Evolutionary conservation across 805 yeast species (phyloP).

Genomic region (Spathaspora hagerdaliae): DNA sequence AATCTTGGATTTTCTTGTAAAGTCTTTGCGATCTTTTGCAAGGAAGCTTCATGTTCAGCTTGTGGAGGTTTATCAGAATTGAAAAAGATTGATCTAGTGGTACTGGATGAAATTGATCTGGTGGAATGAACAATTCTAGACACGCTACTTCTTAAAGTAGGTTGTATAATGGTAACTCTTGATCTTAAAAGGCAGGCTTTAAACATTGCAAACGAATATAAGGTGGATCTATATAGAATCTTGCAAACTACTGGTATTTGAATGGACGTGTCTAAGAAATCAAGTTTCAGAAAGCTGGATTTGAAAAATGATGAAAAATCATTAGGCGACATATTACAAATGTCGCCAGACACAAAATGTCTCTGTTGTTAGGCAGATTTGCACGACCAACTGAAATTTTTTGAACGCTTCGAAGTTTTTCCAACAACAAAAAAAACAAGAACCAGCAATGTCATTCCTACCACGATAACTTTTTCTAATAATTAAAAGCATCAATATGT

Average conservation of each 20-base stretch:
- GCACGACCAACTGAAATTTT: background rate
- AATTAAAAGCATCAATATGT: slow-evolving; percentile 42
- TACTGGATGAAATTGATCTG: background rate
- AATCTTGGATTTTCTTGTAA: slow-evolving; percentile 28
- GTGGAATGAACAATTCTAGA: background rate
- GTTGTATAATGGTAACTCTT: background rate
- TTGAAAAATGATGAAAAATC: too few species aligned
- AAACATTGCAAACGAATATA: background rate
- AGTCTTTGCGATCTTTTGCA: slow-evolving; percentile 12
- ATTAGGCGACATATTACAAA: too few species aligned
- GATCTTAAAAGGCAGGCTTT: background rate
- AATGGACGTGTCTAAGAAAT: too few species aligned
- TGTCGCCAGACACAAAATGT: too few species aligned
- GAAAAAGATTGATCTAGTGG: slow-evolving; percentile 6
- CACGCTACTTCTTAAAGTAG: too few species aligned
- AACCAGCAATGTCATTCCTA: background rate
- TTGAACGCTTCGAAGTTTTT: too few species aligned
- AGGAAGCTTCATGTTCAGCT: slow-evolving; percentile 9
- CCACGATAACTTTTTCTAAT: background rate
- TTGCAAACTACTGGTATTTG: too few species aligned
- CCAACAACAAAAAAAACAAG: background rate
- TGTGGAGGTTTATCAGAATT: slow-evolving; percentile 3
- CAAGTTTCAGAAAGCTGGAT: too few species aligned
- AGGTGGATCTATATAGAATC: too few species aligned
- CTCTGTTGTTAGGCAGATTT: background rate